Base-by-base conservation (phyloP, 2,329 filamentous ascomycete genomes). In the Cadophora sp. region DNA sequence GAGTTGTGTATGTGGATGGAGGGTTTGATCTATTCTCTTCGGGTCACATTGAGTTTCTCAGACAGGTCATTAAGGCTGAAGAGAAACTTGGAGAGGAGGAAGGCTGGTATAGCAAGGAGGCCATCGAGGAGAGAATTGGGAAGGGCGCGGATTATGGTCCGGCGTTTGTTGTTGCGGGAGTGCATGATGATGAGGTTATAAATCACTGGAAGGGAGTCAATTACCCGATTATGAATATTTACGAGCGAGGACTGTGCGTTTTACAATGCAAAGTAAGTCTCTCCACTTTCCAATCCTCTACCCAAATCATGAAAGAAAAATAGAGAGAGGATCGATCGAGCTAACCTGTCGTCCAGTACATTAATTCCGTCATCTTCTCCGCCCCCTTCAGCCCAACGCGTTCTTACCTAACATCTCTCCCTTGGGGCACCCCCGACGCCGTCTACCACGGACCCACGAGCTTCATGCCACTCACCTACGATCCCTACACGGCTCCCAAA, bases 151-250 rank as follows among this genome's bases (percentile, higher is more conserved):
- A 97, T 79, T 97, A 97, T 76, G 85, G 87, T 0, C 93, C 94
- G 0, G 91, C 90, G 7, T 98, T 93, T 78, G 86, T 99, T n/a
- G 88, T 98, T 53, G 94, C 93, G 2, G 96, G 96, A 60, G 90
- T 99, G 27, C 96, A 99, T 80, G 92, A 97, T 76, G 96, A 99
- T 79, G 89, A 91, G 72, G 94, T 97, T 69, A 97, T 99, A 80
- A 99, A 99, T 81, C 85, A 91, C 76, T 97, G 94, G 92, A 98
- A 98, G 81, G 95, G 96, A 43, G 86, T 97, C 75, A 99, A 99
- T 82, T 99, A 97, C 78, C 96, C 96, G 29, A 98, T 99, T 82
- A 99, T 99, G 96, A 99, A 98, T 83, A 94, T 97, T 67, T 97
- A 95, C 76, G 96, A 99, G 83, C 91, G 96, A 51, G 94, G 94